These are phyloP conservation scores for Mycena polygramma DNA, from an alignment of 768 basidiomycete genomes.

Conservation along the genomic window DNA sequence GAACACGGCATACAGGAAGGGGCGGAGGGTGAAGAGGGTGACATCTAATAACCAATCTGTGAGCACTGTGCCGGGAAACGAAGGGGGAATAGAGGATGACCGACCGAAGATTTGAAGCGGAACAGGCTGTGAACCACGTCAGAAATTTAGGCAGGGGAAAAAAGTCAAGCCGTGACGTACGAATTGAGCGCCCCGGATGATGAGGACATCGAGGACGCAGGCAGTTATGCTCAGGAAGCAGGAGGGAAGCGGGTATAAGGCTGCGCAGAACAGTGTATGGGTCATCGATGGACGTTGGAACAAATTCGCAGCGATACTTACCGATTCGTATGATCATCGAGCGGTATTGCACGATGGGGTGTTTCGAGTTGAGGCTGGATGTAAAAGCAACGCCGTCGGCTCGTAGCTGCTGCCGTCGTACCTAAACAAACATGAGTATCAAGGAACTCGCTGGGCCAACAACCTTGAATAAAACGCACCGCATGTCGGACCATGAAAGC, in stretches of 20 bases:
- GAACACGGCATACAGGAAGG: not conserved
- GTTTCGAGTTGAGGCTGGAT: not conserved
- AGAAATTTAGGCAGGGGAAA: not conserved
- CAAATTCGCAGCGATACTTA: not conserved
- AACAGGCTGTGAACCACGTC: not conserved
- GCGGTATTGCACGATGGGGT: not conserved
- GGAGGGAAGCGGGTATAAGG: not conserved
- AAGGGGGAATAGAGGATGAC: no score
- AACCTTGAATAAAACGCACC: not conserved
- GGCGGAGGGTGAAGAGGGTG: not conserved
- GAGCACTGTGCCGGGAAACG: not conserved
- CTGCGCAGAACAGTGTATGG: not conserved
- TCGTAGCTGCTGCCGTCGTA: not conserved
- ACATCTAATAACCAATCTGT: not conserved
- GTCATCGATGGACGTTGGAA: not conserved
- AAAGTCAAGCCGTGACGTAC: not conserved
- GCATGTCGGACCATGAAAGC: not conserved
- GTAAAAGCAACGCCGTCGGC: not conserved
- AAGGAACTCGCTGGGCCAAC: not conserved
- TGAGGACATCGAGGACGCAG: not conserved
- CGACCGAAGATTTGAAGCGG: not conserved
- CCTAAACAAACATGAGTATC: not conserved
- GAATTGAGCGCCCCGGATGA: not conserved
- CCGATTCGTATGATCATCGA: not conserved
- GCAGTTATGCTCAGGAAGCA: not conserved